Percentiles rank a stretch among this genome's conserved stretches.
Conservation (phyloP, 495 filamentous ascomycete species). For the Mycothermus thermophilus region DNA sequence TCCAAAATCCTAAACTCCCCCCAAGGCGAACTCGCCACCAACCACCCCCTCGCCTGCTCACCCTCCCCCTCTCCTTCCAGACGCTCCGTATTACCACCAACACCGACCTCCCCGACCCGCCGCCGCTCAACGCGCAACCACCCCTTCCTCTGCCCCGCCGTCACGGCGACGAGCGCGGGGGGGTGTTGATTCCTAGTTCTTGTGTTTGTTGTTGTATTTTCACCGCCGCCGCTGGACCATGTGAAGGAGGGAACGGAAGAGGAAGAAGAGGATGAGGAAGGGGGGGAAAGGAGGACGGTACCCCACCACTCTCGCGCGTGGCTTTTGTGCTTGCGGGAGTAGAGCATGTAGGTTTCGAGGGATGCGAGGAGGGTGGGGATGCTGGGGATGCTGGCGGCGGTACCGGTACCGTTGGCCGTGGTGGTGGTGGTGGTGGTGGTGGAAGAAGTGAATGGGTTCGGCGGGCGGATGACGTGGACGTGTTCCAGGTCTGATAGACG, state of each 20-base stretch:
- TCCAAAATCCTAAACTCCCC: conserved; percentile 12
- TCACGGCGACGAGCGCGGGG: conserved; percentile 19
- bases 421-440: no score
- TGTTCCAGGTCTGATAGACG: conserved; percentile 27
- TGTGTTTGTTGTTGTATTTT: no score
- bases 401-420: no score
- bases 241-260: background rate
- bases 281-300: conserved; percentile 20
- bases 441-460: no score
- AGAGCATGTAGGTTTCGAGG: conserved; percentile 35
- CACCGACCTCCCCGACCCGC: conserved; percentile 8
- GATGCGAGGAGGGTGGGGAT: conserved; percentile 16
- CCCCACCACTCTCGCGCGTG: conserved; percentile 37
- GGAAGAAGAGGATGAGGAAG: background rate
- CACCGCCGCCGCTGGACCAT: no score
- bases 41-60: conserved; percentile 13
- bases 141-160: conserved; percentile 32
- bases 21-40: conserved; percentile 17
- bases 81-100: conserved; percentile 11
- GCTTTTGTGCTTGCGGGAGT: conserved; percentile 26
- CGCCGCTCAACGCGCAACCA: conserved; percentile 33
- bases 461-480: conserved; percentile 30
- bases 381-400: conserved; percentile 8
- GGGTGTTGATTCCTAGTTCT: no score
- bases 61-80: conserved; percentile 13